phyloP scores from a whole-genome alignment of 805 yeast genomes.

The Ogataea sp. region DNA sequence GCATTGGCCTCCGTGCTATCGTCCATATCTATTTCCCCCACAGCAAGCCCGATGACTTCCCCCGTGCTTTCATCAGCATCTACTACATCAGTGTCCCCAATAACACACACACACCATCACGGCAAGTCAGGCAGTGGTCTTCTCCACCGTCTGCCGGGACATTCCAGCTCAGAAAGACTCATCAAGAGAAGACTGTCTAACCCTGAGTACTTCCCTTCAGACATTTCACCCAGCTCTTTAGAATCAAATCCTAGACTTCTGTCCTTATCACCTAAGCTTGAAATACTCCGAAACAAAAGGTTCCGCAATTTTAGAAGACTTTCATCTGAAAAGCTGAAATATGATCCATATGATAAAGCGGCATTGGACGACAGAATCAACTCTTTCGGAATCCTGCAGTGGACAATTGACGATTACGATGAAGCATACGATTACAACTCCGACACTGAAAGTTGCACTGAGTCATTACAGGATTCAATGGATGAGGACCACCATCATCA shows the following conservation, averaged over 20 bases:
- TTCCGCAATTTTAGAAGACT: background rate
- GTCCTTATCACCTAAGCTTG: background rate
- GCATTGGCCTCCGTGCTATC: slow-evolving; percentile 8
- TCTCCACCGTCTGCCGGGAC: background rate
- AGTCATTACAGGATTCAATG: no score
- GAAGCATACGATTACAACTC: background rate
- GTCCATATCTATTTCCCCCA: slow-evolving; percentile 7
- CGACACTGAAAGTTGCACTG: background rate
- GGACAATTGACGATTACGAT: slow-evolving; percentile 29
- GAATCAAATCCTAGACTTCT: background rate
- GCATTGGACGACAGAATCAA: slow-evolving; percentile 32
- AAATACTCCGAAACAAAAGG: background rate
- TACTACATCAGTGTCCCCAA: no score
- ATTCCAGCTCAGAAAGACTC: background rate
- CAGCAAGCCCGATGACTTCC: background rate
- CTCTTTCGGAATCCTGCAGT: slow-evolving; percentile 37
- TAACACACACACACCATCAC: no score
- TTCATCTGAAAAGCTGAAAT: background rate
- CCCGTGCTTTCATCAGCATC: slow-evolving; percentile 1
- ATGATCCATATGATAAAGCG: slow-evolving; percentile 15
- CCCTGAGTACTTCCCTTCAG: slow-evolving; percentile 1
- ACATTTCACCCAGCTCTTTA: slow-evolving; percentile 2
- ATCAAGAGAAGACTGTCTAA: slow-evolving; percentile 2
- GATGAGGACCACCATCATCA: background rate
- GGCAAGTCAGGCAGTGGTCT: no score